Base-by-base conservation (phyloP, 1,284 basidiomycete species). In the Mycosarcoma mackinlayi region DNA sequence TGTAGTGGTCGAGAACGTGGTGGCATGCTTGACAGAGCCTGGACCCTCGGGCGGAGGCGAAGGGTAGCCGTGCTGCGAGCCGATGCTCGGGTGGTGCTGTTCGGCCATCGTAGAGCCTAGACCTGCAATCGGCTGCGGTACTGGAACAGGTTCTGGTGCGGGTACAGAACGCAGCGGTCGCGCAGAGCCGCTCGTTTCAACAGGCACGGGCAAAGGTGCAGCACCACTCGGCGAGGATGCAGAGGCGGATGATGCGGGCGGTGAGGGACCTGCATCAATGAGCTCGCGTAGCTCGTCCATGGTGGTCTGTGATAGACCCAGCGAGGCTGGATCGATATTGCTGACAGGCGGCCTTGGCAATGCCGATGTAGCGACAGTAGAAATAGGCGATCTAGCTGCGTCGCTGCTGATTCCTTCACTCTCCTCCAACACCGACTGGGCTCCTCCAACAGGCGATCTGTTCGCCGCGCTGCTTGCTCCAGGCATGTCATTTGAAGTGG, bases 211-310 rank as follows among this genome's bases (percentile, higher is more conserved):
- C 3, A 47, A 35, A 13, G 64, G 35, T 3, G 21, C 30, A 10
- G 3, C 16, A 2, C 50, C 50, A n/a, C n/a, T 45, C 16, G 46
- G 44, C 18, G 53, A 50, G 4, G 60, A 47, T 19, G 48, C 41
- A 6, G 64, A 48, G 9, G 38, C 35, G 4, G 53, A 54, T 18
- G 71, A 65, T 11, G 68, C 51, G 3, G 64, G 53, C 4, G 64
- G 52, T 11, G 52, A 55, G 28, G 52, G 56, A 5, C 33, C 73
- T 6, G 57, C 76, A 8, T 78, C 76, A 19, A 78, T 69, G 11
- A 78, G 45, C 50, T 78, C 76, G 21, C 73, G 55, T 21, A 78
- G 56, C 55, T 78, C 76, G 40, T 74, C 69, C 50, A 78, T 62
- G 40, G 61, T 75, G n/a, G 48, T 61, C 18, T 61, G 53, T 1